These are phyloP conservation scores for Fusarium denticulatum DNA, from an alignment of 2,329 filamentous ascomycete species.

Conservation along the genomic window DNA sequence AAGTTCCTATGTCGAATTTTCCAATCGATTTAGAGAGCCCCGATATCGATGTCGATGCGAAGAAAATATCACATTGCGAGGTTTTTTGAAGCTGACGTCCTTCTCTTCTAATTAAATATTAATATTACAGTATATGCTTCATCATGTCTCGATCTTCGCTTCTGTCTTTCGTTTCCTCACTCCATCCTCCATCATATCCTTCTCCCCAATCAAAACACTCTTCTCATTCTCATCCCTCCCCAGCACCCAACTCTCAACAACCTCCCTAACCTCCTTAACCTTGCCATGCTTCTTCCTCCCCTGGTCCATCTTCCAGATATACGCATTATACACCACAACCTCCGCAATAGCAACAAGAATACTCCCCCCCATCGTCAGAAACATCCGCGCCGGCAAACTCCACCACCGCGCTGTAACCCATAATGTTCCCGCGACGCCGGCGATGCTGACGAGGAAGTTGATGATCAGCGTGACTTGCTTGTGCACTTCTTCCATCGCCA, in stretches of 20 bases:
- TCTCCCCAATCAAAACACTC: constrained; percentile 40
- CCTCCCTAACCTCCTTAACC: constrained; percentile 72
- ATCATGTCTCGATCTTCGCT: constrained; percentile 2
- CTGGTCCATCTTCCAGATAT: constrained; percentile 75
- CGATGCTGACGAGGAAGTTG: constrained; percentile 88
- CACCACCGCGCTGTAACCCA: constrained; percentile 84
- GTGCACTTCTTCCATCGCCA: constrained; percentile 78
- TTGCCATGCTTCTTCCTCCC: constrained; percentile 71
- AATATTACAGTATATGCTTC: neutral
- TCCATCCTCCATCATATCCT: constrained; percentile 23
- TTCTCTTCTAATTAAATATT: neutral
- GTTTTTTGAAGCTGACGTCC: accelerated
- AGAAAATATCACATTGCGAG: too few species aligned
- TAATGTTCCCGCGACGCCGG: constrained; percentile 79
- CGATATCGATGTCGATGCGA: too few species aligned
- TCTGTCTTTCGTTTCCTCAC: constrained; percentile 44
- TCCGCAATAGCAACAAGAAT: constrained; percentile 78
- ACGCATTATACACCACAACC: constrained; percentile 80
- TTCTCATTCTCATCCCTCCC: constrained; percentile 49
- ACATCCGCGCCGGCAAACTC: constrained; percentile 75
- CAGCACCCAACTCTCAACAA: constrained; percentile 78
- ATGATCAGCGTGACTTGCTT: constrained; percentile 86
- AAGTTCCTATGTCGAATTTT: too few species aligned
- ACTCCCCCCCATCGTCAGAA: constrained; percentile 76
- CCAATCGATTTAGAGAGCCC: too few species aligned